These are phyloP conservation scores for Mycena chlorophos DNA, from an alignment of 768 basidiomycete genomes.

Conservation along the genomic window DNA sequence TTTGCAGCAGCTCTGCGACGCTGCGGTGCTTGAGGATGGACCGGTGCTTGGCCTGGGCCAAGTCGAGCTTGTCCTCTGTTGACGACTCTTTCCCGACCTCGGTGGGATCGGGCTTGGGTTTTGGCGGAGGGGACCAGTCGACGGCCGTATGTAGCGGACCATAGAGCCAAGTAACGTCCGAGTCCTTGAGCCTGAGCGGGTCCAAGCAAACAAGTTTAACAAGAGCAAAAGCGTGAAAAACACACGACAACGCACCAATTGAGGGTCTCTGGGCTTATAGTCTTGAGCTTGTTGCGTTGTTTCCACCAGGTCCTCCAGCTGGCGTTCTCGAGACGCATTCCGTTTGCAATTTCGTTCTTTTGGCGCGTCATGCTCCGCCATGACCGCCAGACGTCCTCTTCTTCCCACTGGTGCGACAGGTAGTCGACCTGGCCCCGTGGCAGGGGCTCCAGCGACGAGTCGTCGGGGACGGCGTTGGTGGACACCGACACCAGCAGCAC, in stretches of 20 bases:
- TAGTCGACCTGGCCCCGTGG: conserved; percentile 97
- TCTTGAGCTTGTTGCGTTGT: conserved; percentile 94
- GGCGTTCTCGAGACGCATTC: conserved; percentile 92
- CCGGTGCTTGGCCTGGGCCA: conserved; percentile 51
- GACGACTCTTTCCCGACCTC: conserved; percentile 40
- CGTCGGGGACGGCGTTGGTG: conserved; percentile 64
- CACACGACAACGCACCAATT: conserved; percentile 74
- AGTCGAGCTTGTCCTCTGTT: conserved; percentile 54
- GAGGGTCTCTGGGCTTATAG: conserved; percentile 93
- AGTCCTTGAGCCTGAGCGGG: conserved; percentile 92
- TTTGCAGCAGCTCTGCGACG: conserved; percentile 84
- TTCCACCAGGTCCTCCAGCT: conserved; percentile 99
- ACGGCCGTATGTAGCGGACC: conserved; percentile 95
- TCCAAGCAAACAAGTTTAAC: too few species aligned
- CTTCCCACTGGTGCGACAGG: conserved; percentile 94
- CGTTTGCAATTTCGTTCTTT: conserved; percentile 98
- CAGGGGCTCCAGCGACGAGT: conserved; percentile 77
- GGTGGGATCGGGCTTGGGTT: conserved; percentile 44
- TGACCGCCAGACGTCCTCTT: conserved; percentile 98
- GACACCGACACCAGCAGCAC: conserved; percentile 66
- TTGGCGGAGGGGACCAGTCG: conserved; percentile 73
- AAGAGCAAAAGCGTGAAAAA: conserved; percentile 13
- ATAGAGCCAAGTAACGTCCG: conserved; percentile 98
- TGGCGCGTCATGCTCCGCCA: conserved; percentile 98
- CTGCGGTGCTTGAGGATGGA: conserved; percentile 96